Evolutionary conservation across 495 filamentous ascomycete genomes (phyloP).

Genomic region (Cudoniella acicularis): DNA sequence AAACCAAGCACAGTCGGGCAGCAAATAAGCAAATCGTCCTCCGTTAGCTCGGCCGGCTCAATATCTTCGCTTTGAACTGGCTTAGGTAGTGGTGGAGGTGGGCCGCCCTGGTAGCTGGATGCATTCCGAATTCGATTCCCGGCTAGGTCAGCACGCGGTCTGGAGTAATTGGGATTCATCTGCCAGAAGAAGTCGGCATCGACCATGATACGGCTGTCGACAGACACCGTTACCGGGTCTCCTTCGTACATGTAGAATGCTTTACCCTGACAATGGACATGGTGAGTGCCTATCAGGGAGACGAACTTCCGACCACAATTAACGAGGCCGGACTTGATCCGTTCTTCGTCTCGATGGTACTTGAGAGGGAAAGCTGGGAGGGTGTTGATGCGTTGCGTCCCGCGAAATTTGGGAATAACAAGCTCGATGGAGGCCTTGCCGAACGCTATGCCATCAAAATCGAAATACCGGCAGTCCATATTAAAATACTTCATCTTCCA

Average conservation of each 20-base stretch:
- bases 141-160: too few relatives aligned
- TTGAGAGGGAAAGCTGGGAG: slow-evolving; percentile 12
- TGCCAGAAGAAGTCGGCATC: slow-evolving; percentile 13
- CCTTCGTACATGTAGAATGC: neutral
- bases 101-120: too few relatives aligned
- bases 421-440: slow-evolving; percentile 4
- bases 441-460: slow-evolving; percentile 14
- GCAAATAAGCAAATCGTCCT: slow-evolving; percentile 28
- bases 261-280: neutral
- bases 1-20: slow-evolving; percentile 26
- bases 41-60: slow-evolving; percentile 14
- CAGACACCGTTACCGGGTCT: slow-evolving; percentile 18
- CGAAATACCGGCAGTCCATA: slow-evolving; percentile 6
- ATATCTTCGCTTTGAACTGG: neutral
- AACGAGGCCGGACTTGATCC: slow-evolving; percentile 5
- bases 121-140: too few relatives aligned
- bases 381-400: slow-evolving; percentile 13
- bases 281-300: neutral
- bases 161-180: neutral
- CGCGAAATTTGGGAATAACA: slow-evolving; percentile 13
- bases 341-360: neutral
- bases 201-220: slow-evolving; percentile 29
- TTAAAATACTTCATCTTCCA: neutral
- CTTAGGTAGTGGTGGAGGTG: too few relatives aligned
- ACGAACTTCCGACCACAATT: slow-evolving; percentile 10